These are phyloP conservation scores for Gossypium longicalyx DNA, from an alignment of 345 rosid genomes.

Conservation along the genomic window DNA sequence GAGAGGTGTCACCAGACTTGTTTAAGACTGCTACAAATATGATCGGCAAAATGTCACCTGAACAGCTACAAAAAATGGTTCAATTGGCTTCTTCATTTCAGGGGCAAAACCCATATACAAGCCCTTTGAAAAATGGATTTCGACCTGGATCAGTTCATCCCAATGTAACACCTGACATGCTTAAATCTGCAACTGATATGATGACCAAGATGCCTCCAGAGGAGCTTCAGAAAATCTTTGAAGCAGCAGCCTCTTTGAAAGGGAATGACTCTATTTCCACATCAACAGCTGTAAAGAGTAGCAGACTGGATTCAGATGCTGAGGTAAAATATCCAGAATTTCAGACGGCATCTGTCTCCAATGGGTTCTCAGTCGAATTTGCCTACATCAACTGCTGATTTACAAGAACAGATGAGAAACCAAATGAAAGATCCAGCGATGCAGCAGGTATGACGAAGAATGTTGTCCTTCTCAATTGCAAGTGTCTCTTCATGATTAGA, in stretches of 20 bases:
- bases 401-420: conserved; percentile 88
- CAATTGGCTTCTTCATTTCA: conserved; percentile 71
- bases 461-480: neutral
- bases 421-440: conserved; percentile 94
- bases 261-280: conserved; percentile 37
- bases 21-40: conserved; percentile 73
- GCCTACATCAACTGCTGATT: conserved; percentile 52
- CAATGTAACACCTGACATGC: conserved; percentile 69
- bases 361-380: conserved; percentile 44
- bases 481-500: neutral
- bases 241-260: conserved; percentile 61
- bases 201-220: conserved; percentile 70
- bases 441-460: conserved; percentile 53
- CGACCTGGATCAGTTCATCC: conserved; percentile 41
- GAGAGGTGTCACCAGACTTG: conserved; percentile 78
- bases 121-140: conserved; percentile 21
- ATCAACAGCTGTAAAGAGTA: conserved; percentile 25
- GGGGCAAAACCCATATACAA: conserved; percentile 42
- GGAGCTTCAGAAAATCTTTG: conserved; percentile 83
- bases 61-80: conserved; percentile 82
- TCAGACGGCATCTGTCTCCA: conserved; percentile 26
- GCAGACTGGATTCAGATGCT: conserved; percentile 22
- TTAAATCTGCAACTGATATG: conserved; percentile 79
- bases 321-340: conserved; percentile 26
- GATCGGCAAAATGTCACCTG: conserved; percentile 86